phyloP scores from a whole-genome alignment of 176 grass and related monocot genomes.

The Pontederia paniculata region DNA sequence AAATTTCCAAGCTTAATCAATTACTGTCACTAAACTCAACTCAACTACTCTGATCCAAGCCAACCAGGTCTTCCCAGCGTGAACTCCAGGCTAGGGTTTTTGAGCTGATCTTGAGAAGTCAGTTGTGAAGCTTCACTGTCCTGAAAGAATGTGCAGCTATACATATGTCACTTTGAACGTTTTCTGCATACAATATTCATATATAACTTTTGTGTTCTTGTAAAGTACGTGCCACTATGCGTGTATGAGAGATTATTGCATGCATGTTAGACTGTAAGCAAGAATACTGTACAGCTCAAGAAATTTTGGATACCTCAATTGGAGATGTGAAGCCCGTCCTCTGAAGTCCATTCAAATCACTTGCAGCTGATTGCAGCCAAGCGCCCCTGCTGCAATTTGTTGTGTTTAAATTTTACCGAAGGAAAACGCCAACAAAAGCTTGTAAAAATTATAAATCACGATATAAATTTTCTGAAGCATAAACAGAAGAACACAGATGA shows the following conservation, averaged over 20 bases:
- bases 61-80: constrained; percentile 3
- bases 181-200: too few relatives aligned
- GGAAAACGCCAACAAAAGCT: neutral
- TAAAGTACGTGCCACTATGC: neutral
- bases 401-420: neutral
- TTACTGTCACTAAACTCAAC: neutral
- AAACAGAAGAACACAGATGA: too few relatives aligned
- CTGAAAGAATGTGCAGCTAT: neutral
- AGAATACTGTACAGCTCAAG: too few relatives aligned
- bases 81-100: constrained; percentile 8
- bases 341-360: neutral
- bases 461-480: too few relatives aligned
- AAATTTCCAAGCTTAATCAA: neutral
- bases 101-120: neutral
- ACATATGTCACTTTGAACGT: too few relatives aligned
- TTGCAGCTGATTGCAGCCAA: neutral
- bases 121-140: neutral
- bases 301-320: neutral
- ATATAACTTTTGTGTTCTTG: neutral
- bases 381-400: neutral
- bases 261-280: neutral
- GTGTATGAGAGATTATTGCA: neutral
- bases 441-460: too few relatives aligned
- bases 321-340: neutral
- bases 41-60: neutral